These are phyloP conservation scores for Collybia sordida DNA, from an alignment of 768 basidiomycete genomes.

Conservation along the genomic window DNA sequence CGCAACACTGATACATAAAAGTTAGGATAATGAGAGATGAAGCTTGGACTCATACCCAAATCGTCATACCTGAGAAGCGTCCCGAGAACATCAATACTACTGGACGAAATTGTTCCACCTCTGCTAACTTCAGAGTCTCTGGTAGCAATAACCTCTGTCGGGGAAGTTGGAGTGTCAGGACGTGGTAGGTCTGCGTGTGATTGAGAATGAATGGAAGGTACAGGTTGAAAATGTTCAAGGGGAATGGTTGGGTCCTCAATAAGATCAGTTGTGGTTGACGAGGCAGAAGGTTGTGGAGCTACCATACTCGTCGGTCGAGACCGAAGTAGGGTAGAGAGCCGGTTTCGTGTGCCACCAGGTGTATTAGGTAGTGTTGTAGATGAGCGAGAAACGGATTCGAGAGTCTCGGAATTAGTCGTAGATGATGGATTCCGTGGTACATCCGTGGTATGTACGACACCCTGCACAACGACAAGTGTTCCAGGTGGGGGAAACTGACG, in stretches of 20 bases:
- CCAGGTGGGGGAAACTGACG: conserved; percentile 68
- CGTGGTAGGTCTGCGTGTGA: not conserved
- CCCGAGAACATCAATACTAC: conserved; percentile 80
- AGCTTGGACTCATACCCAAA: conserved; percentile 4
- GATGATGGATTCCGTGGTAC: conserved; percentile 38
- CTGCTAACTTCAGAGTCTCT: conserved; percentile 1
- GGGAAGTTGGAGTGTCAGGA: not conserved
- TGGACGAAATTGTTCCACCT: conserved; percentile 52
- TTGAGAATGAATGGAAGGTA: not conserved
- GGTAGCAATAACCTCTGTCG: conserved; percentile 13
- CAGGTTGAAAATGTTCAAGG: conserved; percentile 3
- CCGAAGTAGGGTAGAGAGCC: conserved; percentile 33
- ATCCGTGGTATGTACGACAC: conserved; percentile 79
- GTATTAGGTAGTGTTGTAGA: conserved; percentile 28
- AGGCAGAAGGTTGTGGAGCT: conserved; percentile 4
- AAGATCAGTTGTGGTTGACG: conserved; percentile 5
- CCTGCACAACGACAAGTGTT: conserved; percentile 81
- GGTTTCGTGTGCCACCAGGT: conserved; percentile 21
- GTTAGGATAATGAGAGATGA: not conserved
- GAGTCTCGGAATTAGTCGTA: conserved; percentile 10
- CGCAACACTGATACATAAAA: conserved; percentile 56
- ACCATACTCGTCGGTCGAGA: conserved; percentile 29
- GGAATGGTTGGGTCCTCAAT: conserved; percentile 6
- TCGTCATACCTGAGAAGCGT: conserved; percentile 71
- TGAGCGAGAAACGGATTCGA: conserved; percentile 18